Evolutionary conservation across 768 basidiomycete species (phyloP).

Genomic region (Chiua virens): DNA sequence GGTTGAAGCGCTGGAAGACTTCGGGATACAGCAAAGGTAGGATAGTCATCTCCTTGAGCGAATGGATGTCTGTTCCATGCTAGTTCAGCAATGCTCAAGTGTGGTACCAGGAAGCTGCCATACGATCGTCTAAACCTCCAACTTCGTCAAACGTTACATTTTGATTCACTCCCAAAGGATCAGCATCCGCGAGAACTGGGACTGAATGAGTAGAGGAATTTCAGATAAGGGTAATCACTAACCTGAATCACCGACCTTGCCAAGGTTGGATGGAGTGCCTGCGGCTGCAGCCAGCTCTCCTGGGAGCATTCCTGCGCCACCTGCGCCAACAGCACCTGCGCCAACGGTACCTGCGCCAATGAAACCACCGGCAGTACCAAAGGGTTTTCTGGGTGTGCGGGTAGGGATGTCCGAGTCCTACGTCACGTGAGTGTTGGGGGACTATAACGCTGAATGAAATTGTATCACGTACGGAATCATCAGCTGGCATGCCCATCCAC

Average conservation of each 20-base stretch:
- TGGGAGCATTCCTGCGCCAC: conserved; percentile 57
- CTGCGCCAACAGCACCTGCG: conserved; percentile 45
- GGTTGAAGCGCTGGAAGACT: conserved; percentile 89
- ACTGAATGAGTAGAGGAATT: conserved; percentile 8
- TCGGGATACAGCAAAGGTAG: conserved; percentile 95
- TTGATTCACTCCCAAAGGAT: conserved; percentile 90
- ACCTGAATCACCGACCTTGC: conserved; percentile 81
- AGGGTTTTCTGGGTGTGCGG: conserved; percentile 68
- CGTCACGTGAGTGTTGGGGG: neutral
- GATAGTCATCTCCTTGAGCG: conserved; percentile 97
- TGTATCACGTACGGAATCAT: conserved; percentile 60
- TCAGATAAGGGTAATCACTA: conserved; percentile 24
- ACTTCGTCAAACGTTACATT: conserved; percentile 97
- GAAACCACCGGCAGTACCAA: conserved; percentile 53
- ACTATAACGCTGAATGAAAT: neutral
- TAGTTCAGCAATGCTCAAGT: conserved; percentile 1
- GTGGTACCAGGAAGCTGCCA: conserved; percentile 23
- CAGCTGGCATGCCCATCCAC: conserved; percentile 72
- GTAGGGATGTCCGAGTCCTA: conserved; percentile 74
- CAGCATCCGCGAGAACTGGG: conserved; percentile 86
- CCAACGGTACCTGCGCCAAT: conserved; percentile 55
- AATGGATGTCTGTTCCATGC: conserved; percentile 74
- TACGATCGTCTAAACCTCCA: conserved; percentile 93
- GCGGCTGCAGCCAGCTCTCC: conserved; percentile 59
- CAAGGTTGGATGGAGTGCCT: conserved; percentile 82